Percentiles rank a stretch among this genome's conserved stretches.
phyloP scores from a whole-genome alignment of 2,329 filamentous ascomycete genomes.

The Pseudocercospora eumusae region DNA sequence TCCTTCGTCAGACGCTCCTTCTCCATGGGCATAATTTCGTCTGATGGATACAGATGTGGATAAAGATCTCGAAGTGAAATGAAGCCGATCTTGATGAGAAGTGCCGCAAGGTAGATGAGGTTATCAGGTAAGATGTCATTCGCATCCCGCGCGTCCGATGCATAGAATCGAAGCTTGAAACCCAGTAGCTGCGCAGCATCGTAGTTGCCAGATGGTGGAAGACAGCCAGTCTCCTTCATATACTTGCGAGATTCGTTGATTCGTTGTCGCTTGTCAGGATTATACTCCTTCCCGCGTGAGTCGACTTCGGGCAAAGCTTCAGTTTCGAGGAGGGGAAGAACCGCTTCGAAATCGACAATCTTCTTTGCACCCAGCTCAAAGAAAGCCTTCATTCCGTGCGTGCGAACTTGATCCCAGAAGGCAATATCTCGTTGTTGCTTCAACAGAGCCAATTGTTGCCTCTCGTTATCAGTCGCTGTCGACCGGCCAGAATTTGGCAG shows the following conservation, averaged over 20 bases:
- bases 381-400: constrained; percentile 77
- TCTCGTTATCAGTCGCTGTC: constrained; percentile 68
- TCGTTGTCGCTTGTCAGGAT: constrained; percentile 46
- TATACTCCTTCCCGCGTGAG: constrained; percentile 43
- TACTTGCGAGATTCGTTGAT: constrained; percentile 66
- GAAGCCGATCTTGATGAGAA: constrained; percentile 96
- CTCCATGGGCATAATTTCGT: constrained; percentile 77
- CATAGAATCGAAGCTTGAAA: constrained; percentile 96
- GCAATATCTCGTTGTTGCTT: constrained; percentile 67
- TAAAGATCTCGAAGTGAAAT: constrained; percentile 90
- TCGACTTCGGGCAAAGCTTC: constrained; percentile 38
- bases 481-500: constrained; percentile 68
- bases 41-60: constrained; percentile 82
- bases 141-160: constrained; percentile 72
- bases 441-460: constrained; percentile 56
- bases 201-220: constrained; percentile 82
- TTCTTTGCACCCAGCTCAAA: constrained; percentile 81
- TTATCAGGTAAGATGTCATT: constrained; percentile 84
- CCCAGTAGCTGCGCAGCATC: constrained; percentile 93
- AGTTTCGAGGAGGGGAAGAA: constrained; percentile 34
- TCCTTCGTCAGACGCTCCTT: constrained; percentile 71
- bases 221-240: constrained; percentile 76
- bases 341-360: constrained; percentile 59
- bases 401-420: constrained; percentile 81
- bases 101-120: constrained; percentile 83